A percentile compares a stretch with the other conserved stretches of the same genome.
Evolutionary conservation across 1,284 basidiomycete species (phyloP).

Genomic region (Trichosporon sp.): DNA sequence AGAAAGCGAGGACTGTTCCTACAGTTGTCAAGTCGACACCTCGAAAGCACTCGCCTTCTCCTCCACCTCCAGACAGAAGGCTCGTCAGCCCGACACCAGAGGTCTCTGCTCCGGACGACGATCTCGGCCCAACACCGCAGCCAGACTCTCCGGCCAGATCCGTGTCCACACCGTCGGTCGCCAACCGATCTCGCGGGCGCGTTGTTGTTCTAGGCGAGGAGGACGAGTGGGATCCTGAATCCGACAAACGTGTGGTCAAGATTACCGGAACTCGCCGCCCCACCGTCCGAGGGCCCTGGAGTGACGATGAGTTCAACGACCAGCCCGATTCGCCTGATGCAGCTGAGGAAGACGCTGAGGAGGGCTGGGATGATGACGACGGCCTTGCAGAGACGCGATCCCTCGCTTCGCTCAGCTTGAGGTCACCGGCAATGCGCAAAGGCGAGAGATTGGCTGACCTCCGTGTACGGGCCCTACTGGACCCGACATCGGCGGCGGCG

Average conservation of each 20-base stretch:
- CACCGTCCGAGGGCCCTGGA: conserved; percentile 7
- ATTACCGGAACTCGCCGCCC: background rate
- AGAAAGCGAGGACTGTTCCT: conserved; percentile 6
- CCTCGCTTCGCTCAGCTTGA: conserved; percentile 22
- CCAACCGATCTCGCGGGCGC: background rate
- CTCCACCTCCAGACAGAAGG: background rate
- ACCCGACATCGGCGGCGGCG: conserved; percentile 26
- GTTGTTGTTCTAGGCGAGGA: background rate
- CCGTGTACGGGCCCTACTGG: conserved; percentile 39
- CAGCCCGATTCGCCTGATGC: background rate
- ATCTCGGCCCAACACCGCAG: background rate
- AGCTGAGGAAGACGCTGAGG: background rate
- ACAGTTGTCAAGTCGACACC: background rate
- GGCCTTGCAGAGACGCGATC: conserved; percentile 7
- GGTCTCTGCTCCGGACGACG: background rate
- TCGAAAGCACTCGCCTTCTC: background rate
- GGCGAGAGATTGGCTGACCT: conserved; percentile 28
- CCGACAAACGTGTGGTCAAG: background rate
- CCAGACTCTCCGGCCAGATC: background rate
- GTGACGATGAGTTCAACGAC: conserved; percentile 6
- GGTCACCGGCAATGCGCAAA: conserved; percentile 19
- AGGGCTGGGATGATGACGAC: background rate
- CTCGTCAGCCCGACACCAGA: background rate
- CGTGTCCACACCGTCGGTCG: background rate
- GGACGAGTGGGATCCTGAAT: background rate